phyloP scores from a whole-genome alignment of 495 filamentous ascomycete species.

The Penicillium roqueforti region DNA sequence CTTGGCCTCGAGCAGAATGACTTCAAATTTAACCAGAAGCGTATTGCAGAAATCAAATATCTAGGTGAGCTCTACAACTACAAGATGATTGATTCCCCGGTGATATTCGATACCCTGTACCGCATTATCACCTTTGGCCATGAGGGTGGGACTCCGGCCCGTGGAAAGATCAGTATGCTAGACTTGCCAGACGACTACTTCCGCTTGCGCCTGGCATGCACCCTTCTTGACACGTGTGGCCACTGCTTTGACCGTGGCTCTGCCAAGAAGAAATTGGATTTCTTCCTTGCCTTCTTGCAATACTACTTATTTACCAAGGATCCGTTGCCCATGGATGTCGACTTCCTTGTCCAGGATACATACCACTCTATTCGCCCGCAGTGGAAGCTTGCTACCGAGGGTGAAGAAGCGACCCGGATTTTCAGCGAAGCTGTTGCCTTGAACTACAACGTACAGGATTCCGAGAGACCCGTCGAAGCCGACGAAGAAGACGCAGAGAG shows the following conservation, averaged over 20 bases:
- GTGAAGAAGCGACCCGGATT: conserved; percentile 77
- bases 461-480: conserved; percentile 59
- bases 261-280: conserved; percentile 95
- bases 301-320: conserved; percentile 97
- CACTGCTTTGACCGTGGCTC: conserved; percentile 92
- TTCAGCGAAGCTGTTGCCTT: conserved; percentile 85
- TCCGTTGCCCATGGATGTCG: conserved; percentile 89
- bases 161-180: conserved; percentile 66
- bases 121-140: conserved; percentile 91
- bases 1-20: conserved; percentile 91
- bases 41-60: conserved; percentile 94
- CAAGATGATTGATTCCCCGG: conserved; percentile 90
- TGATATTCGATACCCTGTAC: conserved; percentile 94
- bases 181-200: conserved; percentile 96
- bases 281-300: conserved; percentile 96
- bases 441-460: conserved; percentile 74
- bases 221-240: conserved; percentile 89
- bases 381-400: conserved; percentile 77
- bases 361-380: conserved; percentile 79
- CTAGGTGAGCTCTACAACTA: conserved; percentile 97
- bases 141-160: conserved; percentile 74
- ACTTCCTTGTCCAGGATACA: conserved; percentile 94
- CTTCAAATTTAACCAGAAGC: conserved; percentile 96
- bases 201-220: conserved; percentile 83
- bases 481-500: conserved; percentile 63